Percentiles rank a stretch among this genome's conserved stretches.
Evolutionary conservation across 2,329 filamentous ascomycete species (phyloP).

Genomic region (Hymenoscyphus repandus): DNA sequence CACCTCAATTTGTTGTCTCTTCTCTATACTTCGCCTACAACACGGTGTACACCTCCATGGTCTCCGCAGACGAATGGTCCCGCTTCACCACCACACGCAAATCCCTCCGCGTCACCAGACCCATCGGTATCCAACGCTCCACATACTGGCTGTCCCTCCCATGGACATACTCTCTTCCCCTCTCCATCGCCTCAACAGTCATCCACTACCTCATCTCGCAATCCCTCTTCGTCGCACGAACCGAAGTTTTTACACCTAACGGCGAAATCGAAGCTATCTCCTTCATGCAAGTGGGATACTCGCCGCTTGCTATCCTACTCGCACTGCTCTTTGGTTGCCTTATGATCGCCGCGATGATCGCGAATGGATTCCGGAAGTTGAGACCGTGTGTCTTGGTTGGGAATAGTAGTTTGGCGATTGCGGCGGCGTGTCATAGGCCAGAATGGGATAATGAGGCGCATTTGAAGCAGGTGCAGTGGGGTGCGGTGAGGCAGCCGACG

Average conservation of each 20-base stretch:
- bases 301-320: slow-evolving; percentile 21
- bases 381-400: slow-evolving; percentile 16
- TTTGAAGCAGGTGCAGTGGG: slow-evolving; percentile 14
- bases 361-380: slow-evolving; percentile 14
- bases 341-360: slow-evolving; percentile 16
- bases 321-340: slow-evolving; percentile 10
- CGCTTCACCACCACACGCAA: slow-evolving; percentile 28
- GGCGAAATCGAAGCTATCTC: slow-evolving; percentile 4
- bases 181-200: slow-evolving; percentile 25
- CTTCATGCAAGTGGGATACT: slow-evolving; percentile 20
- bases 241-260: slow-evolving; percentile 18
- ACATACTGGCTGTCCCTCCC: slow-evolving; percentile 35
- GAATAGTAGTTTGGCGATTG: slow-evolving; percentile 22
- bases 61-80: slow-evolving; percentile 8
- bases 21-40: slow-evolving; percentile 31
- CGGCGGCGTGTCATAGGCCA: slow-evolving; percentile 17
- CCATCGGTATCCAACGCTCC: slow-evolving; percentile 27
- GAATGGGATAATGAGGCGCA: slow-evolving; percentile 10
- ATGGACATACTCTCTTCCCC: slow-evolving; percentile 32
- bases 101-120: slow-evolving; percentile 31
- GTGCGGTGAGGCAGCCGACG: slow-evolving; percentile 9
- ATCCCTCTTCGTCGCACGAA: slow-evolving; percentile 30
- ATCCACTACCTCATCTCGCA: slow-evolving; percentile 38
- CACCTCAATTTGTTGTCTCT: slow-evolving; percentile 29
- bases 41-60: slow-evolving; percentile 17